Evolutionary conservation across 495 filamentous ascomycete genomes (phyloP).

Genomic region (Lepidopterella palustris): DNA sequence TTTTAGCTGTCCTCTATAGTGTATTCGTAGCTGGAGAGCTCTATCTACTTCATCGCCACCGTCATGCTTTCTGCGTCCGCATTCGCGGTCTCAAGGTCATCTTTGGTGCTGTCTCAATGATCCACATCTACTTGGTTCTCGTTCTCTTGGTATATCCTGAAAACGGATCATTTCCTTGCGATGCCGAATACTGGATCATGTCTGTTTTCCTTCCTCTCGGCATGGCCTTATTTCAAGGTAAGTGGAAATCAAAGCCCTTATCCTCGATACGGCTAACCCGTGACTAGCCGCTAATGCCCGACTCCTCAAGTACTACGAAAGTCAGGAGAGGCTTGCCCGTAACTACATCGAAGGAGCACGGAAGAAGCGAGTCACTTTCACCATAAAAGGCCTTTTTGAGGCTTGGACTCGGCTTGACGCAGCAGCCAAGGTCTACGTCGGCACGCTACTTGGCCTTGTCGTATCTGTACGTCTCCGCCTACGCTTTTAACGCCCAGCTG

Average conservation of each 20-base stretch:
- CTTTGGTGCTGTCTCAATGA: slow-evolving; percentile 50
- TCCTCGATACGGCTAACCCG: neutral
- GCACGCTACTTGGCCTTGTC: slow-evolving; percentile 21
- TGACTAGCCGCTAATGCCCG: slow-evolving; percentile 27
- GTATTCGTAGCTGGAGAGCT: slow-evolving; percentile 47
- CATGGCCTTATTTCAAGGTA: slow-evolving; percentile 62
- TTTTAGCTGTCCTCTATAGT: slow-evolving; percentile 50
- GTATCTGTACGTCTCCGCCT: slow-evolving; percentile 18
- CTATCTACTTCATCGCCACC: slow-evolving; percentile 49
- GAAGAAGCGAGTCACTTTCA: slow-evolving; percentile 19
- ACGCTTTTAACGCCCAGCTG: neutral
- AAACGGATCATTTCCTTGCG: slow-evolving; percentile 53
- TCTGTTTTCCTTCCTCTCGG: slow-evolving; percentile 62
- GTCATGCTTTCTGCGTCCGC: slow-evolving; percentile 52
- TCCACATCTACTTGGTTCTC: slow-evolving; percentile 59
- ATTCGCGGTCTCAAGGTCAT: slow-evolving; percentile 57
- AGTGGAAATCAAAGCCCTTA: neutral
- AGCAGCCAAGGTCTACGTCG: slow-evolving; percentile 36
- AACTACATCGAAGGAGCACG: slow-evolving; percentile 22
- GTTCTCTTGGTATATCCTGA: slow-evolving; percentile 55
- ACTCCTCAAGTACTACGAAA: slow-evolving; percentile 28
- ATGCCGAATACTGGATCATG: slow-evolving; percentile 67
- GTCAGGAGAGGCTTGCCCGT: slow-evolving; percentile 15
- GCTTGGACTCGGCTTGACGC: slow-evolving; percentile 41
- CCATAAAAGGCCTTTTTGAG: slow-evolving; percentile 19